These are phyloP conservation scores for Aegilops speltoides DNA, from an alignment of 176 grass and related monocot species.

Conservation along the genomic window DNA sequence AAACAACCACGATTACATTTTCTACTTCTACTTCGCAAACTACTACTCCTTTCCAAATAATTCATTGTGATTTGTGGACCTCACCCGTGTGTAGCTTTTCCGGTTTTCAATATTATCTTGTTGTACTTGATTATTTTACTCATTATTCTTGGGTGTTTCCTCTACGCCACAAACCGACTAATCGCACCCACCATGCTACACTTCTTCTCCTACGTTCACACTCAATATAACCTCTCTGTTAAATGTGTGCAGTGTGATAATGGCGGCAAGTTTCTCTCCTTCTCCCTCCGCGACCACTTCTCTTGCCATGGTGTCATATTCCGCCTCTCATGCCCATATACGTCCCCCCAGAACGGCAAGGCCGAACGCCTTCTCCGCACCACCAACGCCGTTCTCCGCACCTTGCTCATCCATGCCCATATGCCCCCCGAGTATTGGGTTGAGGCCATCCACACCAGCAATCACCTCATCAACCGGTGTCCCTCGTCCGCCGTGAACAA, in stretches of 20 bases:
- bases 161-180: not conserved
- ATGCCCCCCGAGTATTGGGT: too few relatives aligned
- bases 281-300: not conserved
- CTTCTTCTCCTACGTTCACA: not conserved
- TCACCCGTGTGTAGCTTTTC: not conserved
- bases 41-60: not conserved
- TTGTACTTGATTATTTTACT: not conserved
- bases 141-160: too few relatives aligned
- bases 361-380: too few relatives aligned
- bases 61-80: not conserved
- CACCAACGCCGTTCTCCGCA: too few relatives aligned
- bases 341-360: too few relatives aligned
- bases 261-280: not conserved
- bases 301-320: not conserved
- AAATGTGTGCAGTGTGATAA: too few relatives aligned
- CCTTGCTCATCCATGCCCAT: too few relatives aligned
- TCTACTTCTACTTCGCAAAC: not conserved
- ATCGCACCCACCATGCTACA: too few relatives aligned
- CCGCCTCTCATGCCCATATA: too few relatives aligned
- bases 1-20: not conserved
- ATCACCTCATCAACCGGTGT: too few relatives aligned
- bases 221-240: not conserved
- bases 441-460: too few relatives aligned
- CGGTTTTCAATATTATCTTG: not conserved
- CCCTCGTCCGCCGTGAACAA: too few relatives aligned